phyloP scores from a whole-genome alignment of 768 basidiomycete species.

The Mycena leptocephala region DNA sequence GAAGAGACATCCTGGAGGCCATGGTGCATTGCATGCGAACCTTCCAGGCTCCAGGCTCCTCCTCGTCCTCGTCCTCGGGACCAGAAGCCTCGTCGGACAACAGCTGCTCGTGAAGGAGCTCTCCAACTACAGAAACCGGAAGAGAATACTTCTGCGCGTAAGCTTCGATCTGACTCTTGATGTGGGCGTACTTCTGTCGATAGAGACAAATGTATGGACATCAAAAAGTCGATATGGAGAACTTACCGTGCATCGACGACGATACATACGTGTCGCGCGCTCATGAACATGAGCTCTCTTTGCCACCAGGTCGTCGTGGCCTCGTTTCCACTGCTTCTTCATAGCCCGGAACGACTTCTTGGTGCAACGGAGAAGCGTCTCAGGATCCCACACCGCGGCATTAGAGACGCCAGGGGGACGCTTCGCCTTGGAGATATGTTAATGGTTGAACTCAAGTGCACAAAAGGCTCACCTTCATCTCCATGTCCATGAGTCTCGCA shows the following conservation, averaged over 20 bases:
- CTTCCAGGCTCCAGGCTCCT: neutral
- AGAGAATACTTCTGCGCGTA: neutral
- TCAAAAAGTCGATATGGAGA: neutral
- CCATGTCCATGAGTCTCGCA: neutral
- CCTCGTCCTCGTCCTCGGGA: neutral
- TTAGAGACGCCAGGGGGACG: neutral
- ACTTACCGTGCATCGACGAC: neutral
- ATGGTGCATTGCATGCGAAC: neutral
- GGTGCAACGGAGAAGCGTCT: neutral
- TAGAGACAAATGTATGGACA: neutral
- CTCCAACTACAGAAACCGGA: neutral
- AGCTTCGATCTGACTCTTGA: neutral
- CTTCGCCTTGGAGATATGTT: neutral
- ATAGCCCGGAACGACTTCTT: neutral
- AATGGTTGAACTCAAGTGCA: too few species aligned
- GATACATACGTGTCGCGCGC: neutral
- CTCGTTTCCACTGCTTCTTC: neutral
- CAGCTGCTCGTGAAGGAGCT: neutral
- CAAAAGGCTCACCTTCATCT: neutral
- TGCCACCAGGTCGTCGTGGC: neutral
- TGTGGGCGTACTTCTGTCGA: neutral
- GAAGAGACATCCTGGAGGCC: neutral
- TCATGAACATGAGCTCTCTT: neutral
- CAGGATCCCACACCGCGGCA: neutral
- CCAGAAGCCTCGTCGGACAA: conserved; percentile 12